A percentile compares a stretch with the other conserved stretches of the same genome.
Evolutionary conservation across 768 basidiomycete species (phyloP).

Genomic region (Baorangia bicolor): DNA sequence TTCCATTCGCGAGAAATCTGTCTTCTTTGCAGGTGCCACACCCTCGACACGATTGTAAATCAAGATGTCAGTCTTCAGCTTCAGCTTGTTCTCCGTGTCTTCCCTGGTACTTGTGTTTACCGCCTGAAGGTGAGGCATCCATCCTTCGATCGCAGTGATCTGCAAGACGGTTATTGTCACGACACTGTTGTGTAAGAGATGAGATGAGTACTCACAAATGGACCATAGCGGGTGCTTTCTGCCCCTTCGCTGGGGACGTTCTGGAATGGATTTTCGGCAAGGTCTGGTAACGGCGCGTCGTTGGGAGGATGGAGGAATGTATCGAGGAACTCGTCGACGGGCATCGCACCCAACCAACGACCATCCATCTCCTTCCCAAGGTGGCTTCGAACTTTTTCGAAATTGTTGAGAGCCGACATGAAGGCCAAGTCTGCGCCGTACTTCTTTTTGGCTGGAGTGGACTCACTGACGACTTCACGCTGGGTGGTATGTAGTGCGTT

Average conservation of each 20-base stretch:
- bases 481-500: background rate
- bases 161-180: background rate
- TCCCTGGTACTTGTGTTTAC: too few species aligned
- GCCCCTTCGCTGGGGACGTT: background rate
- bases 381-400: background rate
- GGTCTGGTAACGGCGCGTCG: background rate
- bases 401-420: background rate
- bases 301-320: background rate
- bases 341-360: too few species aligned
- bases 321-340: background rate
- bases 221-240: background rate
- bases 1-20: too few species aligned
- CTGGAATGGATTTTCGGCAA: background rate
- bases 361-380: background rate
- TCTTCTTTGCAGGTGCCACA: too few species aligned
- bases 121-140: too few species aligned
- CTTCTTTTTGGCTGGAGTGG: background rate
- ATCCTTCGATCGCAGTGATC: background rate
- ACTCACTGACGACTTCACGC: background rate
- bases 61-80: too few species aligned
- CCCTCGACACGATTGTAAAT: too few species aligned
- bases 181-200: background rate
- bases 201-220: background rate
- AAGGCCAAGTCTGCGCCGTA: background rate
- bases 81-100: too few species aligned